Evolutionary conservation across 75 land plant genomes (phyloP), one percentile per base, ranked within the genome.

Genomic region (Picea glauca): DNA sequence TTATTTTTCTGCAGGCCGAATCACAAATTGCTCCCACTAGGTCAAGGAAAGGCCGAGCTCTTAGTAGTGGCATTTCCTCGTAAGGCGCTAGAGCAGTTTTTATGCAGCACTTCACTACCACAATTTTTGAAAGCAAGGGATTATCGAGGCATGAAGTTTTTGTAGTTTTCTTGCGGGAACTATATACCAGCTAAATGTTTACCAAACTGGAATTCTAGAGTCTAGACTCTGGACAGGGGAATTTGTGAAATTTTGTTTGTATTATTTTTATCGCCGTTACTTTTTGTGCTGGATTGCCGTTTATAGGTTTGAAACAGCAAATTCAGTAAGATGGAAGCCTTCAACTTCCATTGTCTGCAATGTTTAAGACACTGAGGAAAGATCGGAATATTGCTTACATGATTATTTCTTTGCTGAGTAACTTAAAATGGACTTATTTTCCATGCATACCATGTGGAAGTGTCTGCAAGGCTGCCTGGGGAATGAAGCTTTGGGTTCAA

Each of bases 11-110:
- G 74, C 92, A 94, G 96, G 87, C 85, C 18, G 96, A 94, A 26
- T 77, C 91, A 33, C 92, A 88, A 66, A 77, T 90, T 84, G 92
- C 95, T 17, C 76, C 93, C 11, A 75, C 86, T 76, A 87, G 83
- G 50, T 60, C 80, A 13, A 85, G 83, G 91, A 91, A 87, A 67
- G 72, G 81, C 58, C 80, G 77, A 72, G 89, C 82, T 13, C 83
- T 92, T 26, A 81, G 85, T 32, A 87, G 87, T 83, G 93, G 95
- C 59, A 80, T 89, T 33, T 88, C 93, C 2, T 93, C 93, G 62
- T 88, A 72, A 80, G 70, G 60, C 58, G 60, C 58, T 21, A 30
- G 77, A 58, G 61, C 61, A 75, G 77, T 70, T 70, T 40, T 43
- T 18, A 70, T 70, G 74, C 74, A 70, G 74, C 74, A 70, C 50